phyloP scores from a whole-genome alignment of 2,329 filamentous ascomycete genomes.

The Blumeria graminis region DNA sequence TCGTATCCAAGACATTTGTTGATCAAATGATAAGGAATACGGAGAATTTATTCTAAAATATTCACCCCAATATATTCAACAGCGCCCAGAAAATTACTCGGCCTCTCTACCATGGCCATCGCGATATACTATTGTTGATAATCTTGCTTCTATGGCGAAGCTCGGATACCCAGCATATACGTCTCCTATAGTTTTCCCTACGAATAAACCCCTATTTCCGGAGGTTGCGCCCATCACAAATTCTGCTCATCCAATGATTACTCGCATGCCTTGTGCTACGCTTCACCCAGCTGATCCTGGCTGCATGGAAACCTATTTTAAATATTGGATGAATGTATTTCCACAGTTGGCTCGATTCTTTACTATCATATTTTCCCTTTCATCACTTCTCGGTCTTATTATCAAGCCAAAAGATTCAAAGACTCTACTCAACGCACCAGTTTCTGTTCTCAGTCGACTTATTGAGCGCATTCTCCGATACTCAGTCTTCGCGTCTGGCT shows the following conservation, averaged over 20 bases:
- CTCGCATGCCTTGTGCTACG: constrained; percentile 64
- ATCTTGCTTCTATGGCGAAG: constrained; percentile 54
- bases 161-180: constrained; percentile 69
- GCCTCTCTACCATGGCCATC: constrained; percentile 46
- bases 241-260: constrained; percentile 68
- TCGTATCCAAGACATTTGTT: neutral
- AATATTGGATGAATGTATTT: constrained; percentile 69
- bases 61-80: constrained; percentile 58
- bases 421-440: constrained; percentile 42
- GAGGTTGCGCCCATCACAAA: constrained; percentile 56
- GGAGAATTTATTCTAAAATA: constrained; percentile 42
- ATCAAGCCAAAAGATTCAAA: constrained; percentile 16
- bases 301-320: constrained; percentile 66
- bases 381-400: constrained; percentile 33
- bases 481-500: constrained; percentile 53
- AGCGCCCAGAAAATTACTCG: constrained; percentile 44
- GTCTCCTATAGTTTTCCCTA: constrained; percentile 69
- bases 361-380: constrained; percentile 41
- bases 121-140: constrained; percentile 54
- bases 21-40: constrained; percentile 18
- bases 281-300: constrained; percentile 75
- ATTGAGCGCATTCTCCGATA: constrained; percentile 47
- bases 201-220: constrained; percentile 37
- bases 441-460: constrained; percentile 40
- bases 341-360: constrained; percentile 57